Conservation (phyloP, 2,329 filamentous ascomycete species). For the Tolypocladium nubicola region DNA sequence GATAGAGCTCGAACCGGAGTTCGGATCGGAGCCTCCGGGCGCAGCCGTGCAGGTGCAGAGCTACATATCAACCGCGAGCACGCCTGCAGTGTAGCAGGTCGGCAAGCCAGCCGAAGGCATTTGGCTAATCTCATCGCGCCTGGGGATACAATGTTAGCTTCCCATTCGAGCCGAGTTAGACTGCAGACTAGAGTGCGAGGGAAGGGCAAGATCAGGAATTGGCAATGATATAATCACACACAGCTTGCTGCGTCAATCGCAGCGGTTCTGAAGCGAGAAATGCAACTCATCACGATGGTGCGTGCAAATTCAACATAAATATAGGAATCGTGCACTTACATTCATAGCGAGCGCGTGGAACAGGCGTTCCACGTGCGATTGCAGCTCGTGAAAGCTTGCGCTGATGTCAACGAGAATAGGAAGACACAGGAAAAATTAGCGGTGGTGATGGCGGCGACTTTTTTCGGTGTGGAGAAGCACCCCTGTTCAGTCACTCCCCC, state of each 20-base stretch:
- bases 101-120: slow-evolving; percentile 24
- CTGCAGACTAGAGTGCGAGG: background rate
- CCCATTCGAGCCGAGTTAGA: background rate
- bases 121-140: slow-evolving; percentile 25
- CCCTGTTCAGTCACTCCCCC: background rate
- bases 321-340: slow-evolving; percentile 19
- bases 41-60: background rate
- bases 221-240: slow-evolving; percentile 31
- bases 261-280: slow-evolving; percentile 38
- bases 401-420: too few relatives aligned
- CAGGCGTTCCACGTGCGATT: background rate
- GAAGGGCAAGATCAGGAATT: slow-evolving; percentile 21
- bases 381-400: background rate
- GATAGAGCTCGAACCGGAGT: slow-evolving; percentile 8
- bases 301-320: background rate
- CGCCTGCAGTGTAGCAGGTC: slow-evolving; percentile 9
- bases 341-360: slow-evolving; percentile 19
- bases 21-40: background rate
- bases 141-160: slow-evolving; percentile 8
- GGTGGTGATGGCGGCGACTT: background rate
- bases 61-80: slow-evolving; percentile 1
- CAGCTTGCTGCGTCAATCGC: slow-evolving; percentile 36
- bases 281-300: slow-evolving; percentile 30
- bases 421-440: background rate
- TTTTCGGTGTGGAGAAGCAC: background rate